Base-by-base conservation (phyloP, 306 rosid genomes). In the Cicer bijugum region DNA sequence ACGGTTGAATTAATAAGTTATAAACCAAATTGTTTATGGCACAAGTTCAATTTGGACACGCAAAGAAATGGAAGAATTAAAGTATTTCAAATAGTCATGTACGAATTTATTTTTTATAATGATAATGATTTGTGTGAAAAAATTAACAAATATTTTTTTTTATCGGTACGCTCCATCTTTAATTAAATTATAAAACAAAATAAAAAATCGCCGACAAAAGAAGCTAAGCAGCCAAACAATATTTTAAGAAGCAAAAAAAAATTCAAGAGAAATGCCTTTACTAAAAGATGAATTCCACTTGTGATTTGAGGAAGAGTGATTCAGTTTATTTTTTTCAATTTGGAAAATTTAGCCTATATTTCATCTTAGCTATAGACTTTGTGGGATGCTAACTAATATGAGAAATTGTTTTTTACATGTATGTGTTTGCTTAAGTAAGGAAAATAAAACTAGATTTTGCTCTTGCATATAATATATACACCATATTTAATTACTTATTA, bases 31-130 rank as follows among this genome's bases (percentile, higher is more conserved):
- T 15, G 48, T 45, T 45, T 38, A 65, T 65, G 78, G 75, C 79
- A 57, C 82, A 83, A 80, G 74, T 83, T 79, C 79, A 79, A 75
- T 67, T 16, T 15, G 43, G 20, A 65, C 76, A 37, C 39, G 12
- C 51, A 56, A 56, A 53, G 57, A 64, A 38, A 48, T 55, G 66
- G 19, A 42, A 55, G 17, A 1, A 61, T 4, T 7, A 10, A 58
- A 45, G 2, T 5, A 45, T 48, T 47, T n/a, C 2, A 39, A n/a
- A 37, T 2, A 56, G 12, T 37, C 38, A 43, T 35, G 8, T 12
- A 4, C 15, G 6, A 16, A 48, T 42, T 67, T 55, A 6, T 28
- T 43, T 52, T 10, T 16, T 35, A 7, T 56, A 9, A 67, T 20
- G 23, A 20, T n/a, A 11, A 37, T 61, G 23, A 7, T 28, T 46